Evolutionary conservation across 2,329 filamentous ascomycete species (phyloP), one percentile per base, ranked within the genome.

Genomic region (Hortaea werneckii): DNA sequence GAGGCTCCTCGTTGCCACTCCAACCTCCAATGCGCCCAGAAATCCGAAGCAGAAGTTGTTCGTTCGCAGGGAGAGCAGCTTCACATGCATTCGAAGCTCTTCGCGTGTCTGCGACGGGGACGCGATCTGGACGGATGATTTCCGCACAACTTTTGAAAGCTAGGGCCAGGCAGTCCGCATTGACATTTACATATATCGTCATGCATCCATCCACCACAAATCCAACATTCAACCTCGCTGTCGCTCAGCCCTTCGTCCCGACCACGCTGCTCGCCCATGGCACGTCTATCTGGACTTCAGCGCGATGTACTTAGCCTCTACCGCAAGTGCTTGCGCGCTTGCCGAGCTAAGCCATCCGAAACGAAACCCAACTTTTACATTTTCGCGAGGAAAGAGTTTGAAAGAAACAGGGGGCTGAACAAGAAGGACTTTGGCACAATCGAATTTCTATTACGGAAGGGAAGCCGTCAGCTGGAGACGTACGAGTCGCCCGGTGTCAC

Each of bases 371-470:
- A 65, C 46, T 65, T 64, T 47, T 45, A 64, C 41, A 45, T 47
- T 26, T 70, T 61, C 34, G 42, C 56, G 5, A 51, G 55, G 34
- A 65, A 72, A 28, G 87, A 95, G 61, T 96, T 98, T 60, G 72
- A 80, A 35, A 85, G 83, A 61, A 75, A 85, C 59, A 61, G 79
- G 9, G 61, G 65, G 6, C 65, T 94, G 45, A 82, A 85, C 64
- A 92, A 87, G 67, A 87, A 86, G 56, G 87, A 95, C 60, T 95
- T 95, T 65, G 73, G 75, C 11, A 82, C 87, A 5, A 83, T 95
- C 47, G 89, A 95, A 65, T 92, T 87, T 63, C 70, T 94, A 30
- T 63, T 95, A 43, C 78, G 89, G 50, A 90, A 87, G 63, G 89
- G 89, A 20, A 76, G 78, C 37, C 77, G 86, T 39, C 87, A 95